Conservation (phyloP, 441 rosid species). For the Corymbia calophylla region DNA sequence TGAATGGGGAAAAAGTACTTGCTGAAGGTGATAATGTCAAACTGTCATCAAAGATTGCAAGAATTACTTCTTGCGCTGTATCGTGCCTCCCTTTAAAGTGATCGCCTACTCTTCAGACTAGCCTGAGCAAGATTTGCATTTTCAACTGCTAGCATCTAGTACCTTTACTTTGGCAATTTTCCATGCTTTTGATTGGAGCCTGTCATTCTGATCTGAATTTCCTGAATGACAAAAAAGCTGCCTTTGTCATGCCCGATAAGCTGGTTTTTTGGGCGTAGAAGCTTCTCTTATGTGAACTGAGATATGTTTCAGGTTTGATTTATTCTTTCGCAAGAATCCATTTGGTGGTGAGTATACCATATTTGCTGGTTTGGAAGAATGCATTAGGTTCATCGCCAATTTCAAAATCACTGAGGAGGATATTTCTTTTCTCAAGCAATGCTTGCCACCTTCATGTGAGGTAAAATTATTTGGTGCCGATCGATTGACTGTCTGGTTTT, state of each 20-base stretch:
- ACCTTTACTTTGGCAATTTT: background rate
- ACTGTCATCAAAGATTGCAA: background rate
- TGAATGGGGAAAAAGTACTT: background rate
- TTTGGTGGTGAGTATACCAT: slow-evolving; percentile 85
- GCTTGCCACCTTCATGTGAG: slow-evolving; percentile 71
- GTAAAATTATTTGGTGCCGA: slow-evolving; percentile 20
- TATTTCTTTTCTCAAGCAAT: slow-evolving; percentile 47
- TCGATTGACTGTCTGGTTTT: background rate
- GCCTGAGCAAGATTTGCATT: background rate
- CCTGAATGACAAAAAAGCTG: background rate
- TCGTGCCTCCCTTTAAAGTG: background rate
- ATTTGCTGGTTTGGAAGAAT: slow-evolving; percentile 91
- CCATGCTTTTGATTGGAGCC: background rate
- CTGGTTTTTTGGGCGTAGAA: background rate
- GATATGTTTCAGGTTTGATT: slow-evolving; percentile 55
- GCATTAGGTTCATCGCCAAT: slow-evolving; percentile 77
- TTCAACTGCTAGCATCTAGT: background rate
- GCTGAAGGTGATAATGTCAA: background rate
- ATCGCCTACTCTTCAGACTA: background rate
- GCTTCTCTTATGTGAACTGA: background rate
- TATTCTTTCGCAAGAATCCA: slow-evolving; percentile 81
- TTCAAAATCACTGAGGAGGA: slow-evolving; percentile 70
- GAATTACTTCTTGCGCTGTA: background rate
- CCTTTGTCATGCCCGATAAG: background rate
- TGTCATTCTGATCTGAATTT: background rate